Base-by-base conservation (phyloP, 179 eudicot genomes). In the Heliamphora ciliata region DNA sequence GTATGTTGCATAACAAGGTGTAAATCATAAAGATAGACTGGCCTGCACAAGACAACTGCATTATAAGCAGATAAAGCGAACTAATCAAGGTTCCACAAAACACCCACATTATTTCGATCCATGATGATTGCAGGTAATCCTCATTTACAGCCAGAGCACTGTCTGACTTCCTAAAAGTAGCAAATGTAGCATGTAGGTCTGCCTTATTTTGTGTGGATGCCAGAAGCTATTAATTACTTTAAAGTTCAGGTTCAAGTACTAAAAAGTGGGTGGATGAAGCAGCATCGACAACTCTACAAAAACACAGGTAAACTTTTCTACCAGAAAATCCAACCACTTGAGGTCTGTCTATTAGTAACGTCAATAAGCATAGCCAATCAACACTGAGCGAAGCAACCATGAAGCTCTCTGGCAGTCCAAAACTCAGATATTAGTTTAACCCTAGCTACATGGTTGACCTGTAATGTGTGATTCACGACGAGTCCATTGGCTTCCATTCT, bases 31-130 rank as follows among this genome's bases (percentile, higher is more conserved):
- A 50, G 56, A 14, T 11, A 72, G 76, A 48, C 24, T 40, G 48
- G 24, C 31, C 76, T 15, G 13, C 21, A 15, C 10, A 48, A 17
- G 15, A 3, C 76, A 5, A 6, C 56, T 9, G 4, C n/a, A 40
- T 72, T 11, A 69, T 10, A 69, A 40, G 74, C 14, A 4, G 51
- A 69, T 11, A 15, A 18, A 74, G 46, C 78, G n/a, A 52, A 7
- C 78, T 50, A 52, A 7, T 50, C 31, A 17, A 73, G 76, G 58
- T 47, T 54, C 61, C 59, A 73, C 58, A 74, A 74, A 74, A 21
- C 51, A 74, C 40, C 46, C 2, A 5, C 6, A 44, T 3, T 70
- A 44, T 70, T 46, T 70, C 1, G 52, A 71, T 71, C 18, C 51
- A 46, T 21, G 4, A 61, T 31, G 40, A 31, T 31, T 31, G 15